Evolutionary conservation across 1,284 basidiomycete species (phyloP).

Genomic region (Tylopilus orsonianus): DNA sequence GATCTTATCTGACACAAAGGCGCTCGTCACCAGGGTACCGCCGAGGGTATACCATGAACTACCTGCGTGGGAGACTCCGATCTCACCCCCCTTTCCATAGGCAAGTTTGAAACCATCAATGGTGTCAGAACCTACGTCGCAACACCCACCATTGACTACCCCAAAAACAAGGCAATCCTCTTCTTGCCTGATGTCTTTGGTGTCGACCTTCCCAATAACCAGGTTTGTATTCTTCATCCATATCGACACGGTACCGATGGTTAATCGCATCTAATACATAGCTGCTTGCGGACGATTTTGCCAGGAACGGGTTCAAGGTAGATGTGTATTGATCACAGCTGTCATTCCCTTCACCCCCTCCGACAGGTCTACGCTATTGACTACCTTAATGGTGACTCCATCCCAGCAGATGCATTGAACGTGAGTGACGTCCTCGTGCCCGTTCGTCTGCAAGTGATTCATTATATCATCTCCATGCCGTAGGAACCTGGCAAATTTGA

Average conservation of each 20-base stretch:
- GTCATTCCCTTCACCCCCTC: slow-evolving; percentile 24
- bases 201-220: slow-evolving; percentile 39
- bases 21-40: slow-evolving; percentile 25
- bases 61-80: not conserved
- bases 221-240: slow-evolving; percentile 40
- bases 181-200: slow-evolving; percentile 69
- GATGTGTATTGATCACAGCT: not conserved
- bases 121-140: slow-evolving; percentile 55
- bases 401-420: slow-evolving; percentile 26
- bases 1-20: slow-evolving; percentile 12
- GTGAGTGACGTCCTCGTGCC: slow-evolving; percentile 9
- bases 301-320: slow-evolving; percentile 68
- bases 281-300: slow-evolving; percentile 73
- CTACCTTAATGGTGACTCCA: slow-evolving; percentile 43
- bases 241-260: not conserved
- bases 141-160: slow-evolving; percentile 46
- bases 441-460: not conserved
- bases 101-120: slow-evolving; percentile 37
- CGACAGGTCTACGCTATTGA: slow-evolving; percentile 50
- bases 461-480: not conserved
- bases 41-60: slow-evolving; percentile 17
- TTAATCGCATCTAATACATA: slow-evolving; percentile 25
- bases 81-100: slow-evolving; percentile 6
- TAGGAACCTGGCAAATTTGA: slow-evolving; percentile 37
- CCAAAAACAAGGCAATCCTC: slow-evolving; percentile 58